These are phyloP conservation scores for Erucastrum elatum DNA, from an alignment of 345 rosid genomes.

Conservation along the genomic window DNA sequence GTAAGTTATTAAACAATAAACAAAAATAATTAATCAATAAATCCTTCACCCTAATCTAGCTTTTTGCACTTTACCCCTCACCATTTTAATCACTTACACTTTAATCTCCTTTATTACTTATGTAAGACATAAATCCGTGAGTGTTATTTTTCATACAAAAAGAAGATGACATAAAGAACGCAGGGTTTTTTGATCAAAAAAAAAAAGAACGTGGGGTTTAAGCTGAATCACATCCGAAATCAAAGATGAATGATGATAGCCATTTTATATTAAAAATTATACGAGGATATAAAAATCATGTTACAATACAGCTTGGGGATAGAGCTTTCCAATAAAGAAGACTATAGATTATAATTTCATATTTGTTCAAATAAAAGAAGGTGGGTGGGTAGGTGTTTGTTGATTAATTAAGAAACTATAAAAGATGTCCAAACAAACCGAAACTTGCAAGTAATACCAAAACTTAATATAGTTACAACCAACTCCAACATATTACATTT, in stretches of 20 bases:
- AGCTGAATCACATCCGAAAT: not conserved
- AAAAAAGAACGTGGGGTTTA: not conserved
- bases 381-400: conserved; percentile 20
- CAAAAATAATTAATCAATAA: not conserved
- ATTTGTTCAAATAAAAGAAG: not conserved
- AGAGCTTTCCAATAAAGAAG: not conserved
- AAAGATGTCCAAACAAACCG: not conserved
- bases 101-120: not conserved
- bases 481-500: conserved; percentile 3
- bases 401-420: conserved; percentile 17
- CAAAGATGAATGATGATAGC: conserved; percentile 18
- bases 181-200: too few relatives aligned
- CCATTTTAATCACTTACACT: not conserved
- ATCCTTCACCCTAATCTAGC: not conserved
- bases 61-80: not conserved
- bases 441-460: conserved; percentile 26
- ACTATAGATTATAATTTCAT: not conserved
- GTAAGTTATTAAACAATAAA: not conserved
- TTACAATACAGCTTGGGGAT: conserved; percentile 4
- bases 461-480: conserved; percentile 6
- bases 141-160: not conserved
- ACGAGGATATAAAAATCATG: conserved; percentile 8
- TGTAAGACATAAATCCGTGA: not conserved
- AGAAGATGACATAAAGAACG: not conserved
- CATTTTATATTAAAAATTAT: not conserved